Conservation (phyloP, 441 rosid genomes). For the Brassica balearica region DNA sequence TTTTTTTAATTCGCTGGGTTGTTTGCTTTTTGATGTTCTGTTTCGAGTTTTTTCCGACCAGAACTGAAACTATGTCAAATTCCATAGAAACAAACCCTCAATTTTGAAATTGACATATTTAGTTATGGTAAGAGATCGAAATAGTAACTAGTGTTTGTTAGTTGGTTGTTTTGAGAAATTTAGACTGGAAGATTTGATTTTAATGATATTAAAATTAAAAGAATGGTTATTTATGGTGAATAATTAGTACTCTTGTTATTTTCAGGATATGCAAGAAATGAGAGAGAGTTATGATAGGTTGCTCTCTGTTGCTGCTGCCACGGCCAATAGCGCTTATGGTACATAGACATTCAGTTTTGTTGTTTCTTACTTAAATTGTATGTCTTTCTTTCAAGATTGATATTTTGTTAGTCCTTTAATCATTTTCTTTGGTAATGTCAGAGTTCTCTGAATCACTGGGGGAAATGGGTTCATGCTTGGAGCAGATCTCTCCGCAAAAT, state of each 20-base stretch:
- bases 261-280: conserved; percentile 91
- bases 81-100: background rate
- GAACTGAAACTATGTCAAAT: background rate
- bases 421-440: conserved; percentile 37
- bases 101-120: background rate
- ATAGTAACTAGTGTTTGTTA: background rate
- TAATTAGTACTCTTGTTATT: conserved; percentile 4
- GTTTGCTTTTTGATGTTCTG: background rate
- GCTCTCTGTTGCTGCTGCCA: conserved; percentile 91
- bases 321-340: conserved; percentile 97
- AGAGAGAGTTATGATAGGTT: conserved; percentile 88
- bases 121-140: background rate
- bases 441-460: conserved; percentile 94
- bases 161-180: too few species aligned
- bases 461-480: conserved; percentile 94
- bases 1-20: background rate
- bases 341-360: background rate
- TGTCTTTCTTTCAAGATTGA: background rate
- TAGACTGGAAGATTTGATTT: background rate
- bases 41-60: background rate
- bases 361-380: background rate
- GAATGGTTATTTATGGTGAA: background rate
- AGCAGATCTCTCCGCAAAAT: conserved; percentile 65
- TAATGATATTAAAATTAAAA: too few species aligned
- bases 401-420: background rate